Evolutionary conservation across 352 stramenopile genomes (phyloP).

Genomic region (Nothophytophthora sp.): DNA sequence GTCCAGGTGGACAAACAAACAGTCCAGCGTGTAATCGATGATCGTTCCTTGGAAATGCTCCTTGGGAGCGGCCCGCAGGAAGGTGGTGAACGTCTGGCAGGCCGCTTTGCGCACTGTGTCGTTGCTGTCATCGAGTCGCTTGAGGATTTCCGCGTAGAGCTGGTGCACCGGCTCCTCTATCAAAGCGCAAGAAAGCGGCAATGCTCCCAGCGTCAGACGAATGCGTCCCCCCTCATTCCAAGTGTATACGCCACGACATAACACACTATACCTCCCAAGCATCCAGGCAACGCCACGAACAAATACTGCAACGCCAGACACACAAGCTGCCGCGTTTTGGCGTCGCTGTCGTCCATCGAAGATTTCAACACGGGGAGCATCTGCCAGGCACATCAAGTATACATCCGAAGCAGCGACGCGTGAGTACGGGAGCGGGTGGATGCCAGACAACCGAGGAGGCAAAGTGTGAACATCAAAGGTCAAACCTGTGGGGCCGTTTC

Average conservation of each 20-base stretch:
- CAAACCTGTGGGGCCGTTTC: constrained; percentile 74
- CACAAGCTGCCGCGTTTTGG: constrained; percentile 87
- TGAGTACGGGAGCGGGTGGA: background rate
- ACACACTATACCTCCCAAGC: constrained; percentile 53
- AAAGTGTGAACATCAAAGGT: background rate
- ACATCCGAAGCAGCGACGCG: background rate
- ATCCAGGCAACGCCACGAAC: constrained; percentile 79
- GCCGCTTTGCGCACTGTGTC: constrained; percentile 87
- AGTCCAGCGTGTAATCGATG: constrained; percentile 91
- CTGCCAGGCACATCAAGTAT: too few species aligned
- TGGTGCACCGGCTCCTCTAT: constrained; percentile 90
- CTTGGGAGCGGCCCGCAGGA: constrained; percentile 85
- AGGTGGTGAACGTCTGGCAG: constrained; percentile 88
- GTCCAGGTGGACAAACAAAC: constrained; percentile 91
- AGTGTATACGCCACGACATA: background rate
- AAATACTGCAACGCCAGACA: constrained; percentile 89
- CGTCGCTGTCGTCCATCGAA: constrained; percentile 87
- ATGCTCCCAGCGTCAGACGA: constrained; percentile 2
- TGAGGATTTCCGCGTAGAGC: constrained; percentile 92
- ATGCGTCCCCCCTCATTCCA: background rate
- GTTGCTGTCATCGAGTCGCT: constrained; percentile 92
- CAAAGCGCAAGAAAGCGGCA: constrained; percentile 2
- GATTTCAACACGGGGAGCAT: constrained; percentile 90
- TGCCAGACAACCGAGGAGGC: background rate
- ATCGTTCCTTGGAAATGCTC: constrained; percentile 88